These are phyloP conservation scores for Diplocarpon rosae DNA, from an alignment of 2,329 filamentous ascomycete genomes.

Conservation along the genomic window DNA sequence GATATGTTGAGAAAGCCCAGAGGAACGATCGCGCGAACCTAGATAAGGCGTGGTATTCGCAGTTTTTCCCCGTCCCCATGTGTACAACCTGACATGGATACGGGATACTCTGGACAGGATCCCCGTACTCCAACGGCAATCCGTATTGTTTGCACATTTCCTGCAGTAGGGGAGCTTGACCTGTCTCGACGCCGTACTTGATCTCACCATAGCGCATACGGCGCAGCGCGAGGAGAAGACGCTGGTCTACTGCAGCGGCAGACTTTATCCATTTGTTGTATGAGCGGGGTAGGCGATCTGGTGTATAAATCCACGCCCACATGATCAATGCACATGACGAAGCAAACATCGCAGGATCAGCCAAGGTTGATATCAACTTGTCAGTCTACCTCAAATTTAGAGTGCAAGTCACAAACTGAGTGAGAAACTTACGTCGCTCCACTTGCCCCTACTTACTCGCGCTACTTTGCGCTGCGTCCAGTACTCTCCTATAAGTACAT, in stretches of 20 bases:
- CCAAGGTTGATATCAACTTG: conserved; percentile 31
- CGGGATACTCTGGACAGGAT: conserved; percentile 57
- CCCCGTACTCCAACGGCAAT: conserved; percentile 59
- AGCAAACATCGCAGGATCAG: conserved; percentile 64
- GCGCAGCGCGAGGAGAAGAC: conserved; percentile 64
- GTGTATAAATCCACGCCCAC: conserved; percentile 81
- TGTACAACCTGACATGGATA: conserved; percentile 80
- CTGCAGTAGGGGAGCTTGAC: conserved; percentile 55
- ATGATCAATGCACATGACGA: conserved; percentile 65
- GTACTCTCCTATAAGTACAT: conserved; percentile 55
- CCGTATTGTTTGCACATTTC: conserved; percentile 62
- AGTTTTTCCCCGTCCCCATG: conserved; percentile 62
- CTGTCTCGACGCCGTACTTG: conserved; percentile 63
- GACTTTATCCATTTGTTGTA: conserved; percentile 78
- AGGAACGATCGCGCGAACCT: conserved; percentile 60
- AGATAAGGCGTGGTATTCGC: conserved; percentile 61
- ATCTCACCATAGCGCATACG: conserved; percentile 52
- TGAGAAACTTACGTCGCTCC: conserved; percentile 34
- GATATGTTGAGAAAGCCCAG: conserved; percentile 66
- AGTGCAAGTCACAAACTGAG: not conserved
- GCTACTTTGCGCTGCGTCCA: conserved; percentile 44
- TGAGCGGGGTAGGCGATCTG: conserved; percentile 55
- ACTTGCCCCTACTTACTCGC: conserved; percentile 34
- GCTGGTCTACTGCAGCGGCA: conserved; percentile 62
- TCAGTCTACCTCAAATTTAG: conserved; percentile 22